Evolutionary conservation across 805 yeast species (phyloP), one percentile per base, ranked within the genome.

Genomic region (Kuraishia piskuri): DNA sequence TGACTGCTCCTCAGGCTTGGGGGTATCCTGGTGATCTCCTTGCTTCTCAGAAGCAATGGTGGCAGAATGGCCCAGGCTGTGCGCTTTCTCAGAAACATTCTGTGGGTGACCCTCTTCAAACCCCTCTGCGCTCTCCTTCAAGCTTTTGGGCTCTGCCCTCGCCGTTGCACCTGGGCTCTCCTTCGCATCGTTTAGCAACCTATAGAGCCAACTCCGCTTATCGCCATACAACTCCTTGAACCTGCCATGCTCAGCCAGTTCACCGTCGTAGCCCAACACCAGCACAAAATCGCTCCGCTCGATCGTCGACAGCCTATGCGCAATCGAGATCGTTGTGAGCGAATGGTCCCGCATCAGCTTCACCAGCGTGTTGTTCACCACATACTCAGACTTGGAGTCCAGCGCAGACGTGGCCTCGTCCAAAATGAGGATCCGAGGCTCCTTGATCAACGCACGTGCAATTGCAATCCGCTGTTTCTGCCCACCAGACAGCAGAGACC

Each of bases 321-420:
- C 98, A 62, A 92, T 92, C 23, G 95, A 87, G 46, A 92, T 86
- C 3, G 87, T 77, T 3, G 91, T 82, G 21, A 96, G 88, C 17
- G 80, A 70, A 37, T 84, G 80, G 46, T 80, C 76, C 24, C 69
- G 63, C 66, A 79, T 76, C 55, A 92, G 73, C 49, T 75, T 69
- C 21, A 75, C 68, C 55, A 91, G 70, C 8, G 95, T 89, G 51
- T 77, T 78, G 67, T 91, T 90, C 46, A 92, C 95, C 6, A 88
- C 79, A 58, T 85, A 83, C 64, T 92, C 98, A 62, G 91, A 84
- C 53, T 87, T 89, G 26, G 94, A 80, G 63, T 92, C 98, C 46
- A 92, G 73, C 0, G 97, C 98, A 45, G 96, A 88, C 0, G 98
- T 92, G 8, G 97, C 96, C 66, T 92, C 98, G 66, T 92, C 98